Evolutionary conservation across 2,329 filamentous ascomycete genomes (phyloP).

Genomic region (Fusarium devonianum): DNA sequence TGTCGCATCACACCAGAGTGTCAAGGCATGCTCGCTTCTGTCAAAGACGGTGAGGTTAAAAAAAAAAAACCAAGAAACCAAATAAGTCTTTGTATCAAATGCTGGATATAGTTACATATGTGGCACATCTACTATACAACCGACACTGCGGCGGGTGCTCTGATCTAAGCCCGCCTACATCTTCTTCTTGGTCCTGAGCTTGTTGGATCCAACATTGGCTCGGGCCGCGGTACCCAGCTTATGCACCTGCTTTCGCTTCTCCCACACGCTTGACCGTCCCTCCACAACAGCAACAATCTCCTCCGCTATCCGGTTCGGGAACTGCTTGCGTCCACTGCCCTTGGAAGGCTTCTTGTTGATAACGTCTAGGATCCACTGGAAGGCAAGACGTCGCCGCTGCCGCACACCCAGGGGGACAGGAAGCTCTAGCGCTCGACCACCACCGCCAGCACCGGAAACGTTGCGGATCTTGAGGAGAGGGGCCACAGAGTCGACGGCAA

Average conservation of each 20-base stretch:
- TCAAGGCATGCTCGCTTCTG: background rate
- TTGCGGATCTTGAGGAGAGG: conserved; percentile 83
- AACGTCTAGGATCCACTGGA: conserved; percentile 89
- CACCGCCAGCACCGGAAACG: conserved; percentile 81
- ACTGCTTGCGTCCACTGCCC: conserved; percentile 74
- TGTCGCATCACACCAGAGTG: background rate
- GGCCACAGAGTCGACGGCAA: conserved; percentile 91
- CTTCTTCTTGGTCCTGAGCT: conserved; percentile 49
- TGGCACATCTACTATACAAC: conserved; percentile 43
- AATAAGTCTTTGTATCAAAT: conserved; percentile 35
- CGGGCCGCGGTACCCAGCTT: conserved; percentile 80
- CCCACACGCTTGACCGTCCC: conserved; percentile 85
- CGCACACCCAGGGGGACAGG: conserved; percentile 78
- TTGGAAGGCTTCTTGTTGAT: conserved; percentile 78
- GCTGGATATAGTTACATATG: conserved; percentile 44
- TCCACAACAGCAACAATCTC: conserved; percentile 89
- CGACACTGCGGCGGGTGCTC: conserved; percentile 7
- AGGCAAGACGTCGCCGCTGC: conserved; percentile 78
- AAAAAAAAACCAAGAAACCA: no score
- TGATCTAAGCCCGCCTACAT: conserved; percentile 27
- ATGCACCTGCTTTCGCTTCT: conserved; percentile 78
- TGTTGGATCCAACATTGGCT: conserved; percentile 68
- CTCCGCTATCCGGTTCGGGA: conserved; percentile 81
- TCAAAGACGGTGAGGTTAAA: background rate
- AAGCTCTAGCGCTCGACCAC: conserved; percentile 83